Conservation (phyloP, 306 rosid species). For the peach (Prunus persica) region Prunus_persica_NCBIv2 NC_034012.1:19449001-19449500, state of each 20-base stretch:
- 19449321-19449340: constrained; percentile 72
- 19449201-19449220: constrained; percentile 88
- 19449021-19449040: constrained; percentile 82
- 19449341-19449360: constrained; percentile 79
- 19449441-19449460: constrained; percentile 7
- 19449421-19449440: constrained; percentile 14
- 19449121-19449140: background rate
- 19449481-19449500: constrained; percentile 91
- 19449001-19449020: constrained; percentile 88
- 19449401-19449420: background rate
- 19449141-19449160: constrained; percentile 15
- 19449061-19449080: constrained; percentile 93
- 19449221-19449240: constrained; percentile 72
- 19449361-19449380: constrained; percentile 82
- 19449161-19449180: constrained; percentile 28
- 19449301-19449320: background rate
- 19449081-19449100: constrained; percentile 50
- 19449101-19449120: background rate
- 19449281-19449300: constrained; percentile 6
- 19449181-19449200: constrained; percentile 93
- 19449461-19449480: constrained; percentile 59
- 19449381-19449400: constrained; percentile 51
- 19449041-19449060: constrained; percentile 85
- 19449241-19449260: constrained; percentile 18
- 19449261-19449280: constrained; percentile 9